Conservation (phyloP, 805 yeast species). For the Ogataea populi-albae region DNA sequence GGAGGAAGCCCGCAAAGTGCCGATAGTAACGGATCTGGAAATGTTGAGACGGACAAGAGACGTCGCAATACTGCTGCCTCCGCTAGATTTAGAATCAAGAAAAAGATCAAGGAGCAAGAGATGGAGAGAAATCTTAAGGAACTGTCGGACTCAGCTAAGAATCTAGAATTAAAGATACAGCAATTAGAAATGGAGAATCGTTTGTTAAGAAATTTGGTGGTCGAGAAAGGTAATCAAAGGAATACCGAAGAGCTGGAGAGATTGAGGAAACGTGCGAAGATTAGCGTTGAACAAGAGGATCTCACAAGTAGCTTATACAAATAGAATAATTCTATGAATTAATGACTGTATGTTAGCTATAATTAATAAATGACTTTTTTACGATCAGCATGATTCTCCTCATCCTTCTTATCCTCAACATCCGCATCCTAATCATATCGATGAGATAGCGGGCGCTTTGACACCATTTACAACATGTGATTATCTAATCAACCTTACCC, state of each 20-base stretch:
- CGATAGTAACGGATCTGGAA: conserved; percentile 4
- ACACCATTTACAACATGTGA: no score
- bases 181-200: conserved; percentile 92
- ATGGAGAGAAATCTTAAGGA: conserved; percentile 76
- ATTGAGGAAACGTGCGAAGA: conserved; percentile 46
- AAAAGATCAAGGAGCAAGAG: conserved; percentile 88
- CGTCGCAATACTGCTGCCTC: conserved; percentile 91
- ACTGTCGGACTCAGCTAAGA: conserved; percentile 61
- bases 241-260: conserved; percentile 52
- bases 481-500: no score
- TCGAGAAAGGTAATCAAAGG: conserved; percentile 66
- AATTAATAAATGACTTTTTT: conserved; percentile 5
- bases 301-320: no score
- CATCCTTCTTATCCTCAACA: no score
- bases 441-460: no score
- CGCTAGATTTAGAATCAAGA: conserved; percentile 89
- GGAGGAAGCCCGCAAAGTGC: not conserved
- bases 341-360: not conserved
- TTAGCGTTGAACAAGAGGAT: conserved; percentile 23
- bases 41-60: conserved; percentile 62
- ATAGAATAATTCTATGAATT: no score
- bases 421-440: no score
- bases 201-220: conserved; percentile 76
- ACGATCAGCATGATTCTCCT: no score
- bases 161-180: conserved; percentile 69